Conservation (phyloP, 1,284 basidiomycete species). For the Naganishia sp. region DNA sequence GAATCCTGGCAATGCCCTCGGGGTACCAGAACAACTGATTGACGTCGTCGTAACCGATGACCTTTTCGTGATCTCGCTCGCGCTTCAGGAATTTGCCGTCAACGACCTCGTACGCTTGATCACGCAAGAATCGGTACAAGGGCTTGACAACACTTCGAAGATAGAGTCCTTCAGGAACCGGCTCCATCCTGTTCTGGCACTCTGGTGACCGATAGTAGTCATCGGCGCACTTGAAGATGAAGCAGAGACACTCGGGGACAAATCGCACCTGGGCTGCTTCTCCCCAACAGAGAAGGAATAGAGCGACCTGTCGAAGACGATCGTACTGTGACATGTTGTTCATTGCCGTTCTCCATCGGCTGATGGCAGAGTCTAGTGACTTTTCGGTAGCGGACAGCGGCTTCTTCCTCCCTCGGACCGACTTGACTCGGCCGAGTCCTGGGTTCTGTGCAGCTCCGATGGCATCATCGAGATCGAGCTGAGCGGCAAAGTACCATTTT, state of each 20-base stretch:
- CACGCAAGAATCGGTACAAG: conserved; percentile 94
- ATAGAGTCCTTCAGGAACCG: conserved; percentile 94
- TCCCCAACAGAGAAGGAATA: conserved; percentile 96
- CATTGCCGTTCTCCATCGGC: conserved; percentile 97
- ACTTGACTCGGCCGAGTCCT: conserved; percentile 78
- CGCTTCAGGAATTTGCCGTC: conserved; percentile 93
- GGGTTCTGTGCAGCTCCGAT: conserved; percentile 91
- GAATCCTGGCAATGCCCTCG: conserved; percentile 92
- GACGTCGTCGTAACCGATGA: conserved; percentile 98
- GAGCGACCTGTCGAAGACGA: conserved; percentile 90
- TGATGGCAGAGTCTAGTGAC: conserved; percentile 81
- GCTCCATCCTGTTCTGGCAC: conserved; percentile 89
- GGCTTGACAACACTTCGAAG: conserved; percentile 89
- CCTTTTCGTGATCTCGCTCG: conserved; percentile 89
- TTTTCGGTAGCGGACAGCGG: conserved; percentile 65
- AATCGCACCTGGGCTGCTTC: conserved; percentile 99
- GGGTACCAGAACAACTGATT: conserved; percentile 99
- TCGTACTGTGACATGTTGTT: conserved; percentile 99
- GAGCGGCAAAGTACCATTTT: conserved; percentile 99
- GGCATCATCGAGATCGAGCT: conserved; percentile 97
- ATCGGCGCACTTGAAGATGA: conserved; percentile 99
- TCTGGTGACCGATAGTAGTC: conserved; percentile 99
- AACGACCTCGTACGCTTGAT: conserved; percentile 95
- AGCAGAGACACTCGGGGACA: conserved; percentile 93
- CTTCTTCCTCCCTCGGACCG: conserved; percentile 65